Percentiles rank a stretch among this genome's conserved stretches.
These are phyloP conservation scores for Cercospora citrullina DNA, from an alignment of 2,329 filamentous ascomycete species.

Conservation along the genomic window DNA sequence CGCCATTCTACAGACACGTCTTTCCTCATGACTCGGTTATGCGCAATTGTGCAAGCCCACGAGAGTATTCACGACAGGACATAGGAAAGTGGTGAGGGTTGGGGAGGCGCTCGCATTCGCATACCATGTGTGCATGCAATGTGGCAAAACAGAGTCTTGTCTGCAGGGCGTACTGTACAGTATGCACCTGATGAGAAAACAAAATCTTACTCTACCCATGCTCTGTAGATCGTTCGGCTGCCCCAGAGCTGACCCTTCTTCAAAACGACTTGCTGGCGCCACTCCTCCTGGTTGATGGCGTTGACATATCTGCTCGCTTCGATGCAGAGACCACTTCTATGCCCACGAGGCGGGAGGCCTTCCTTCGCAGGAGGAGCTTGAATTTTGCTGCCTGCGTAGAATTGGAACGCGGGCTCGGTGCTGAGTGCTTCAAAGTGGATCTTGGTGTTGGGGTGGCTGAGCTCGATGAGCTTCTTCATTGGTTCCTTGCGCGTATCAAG, in stretches of 20 bases:
- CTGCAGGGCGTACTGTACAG: neutral
- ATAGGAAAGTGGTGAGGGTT: neutral
- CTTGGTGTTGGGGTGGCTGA: conserved; percentile 70
- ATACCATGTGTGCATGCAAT: neutral
- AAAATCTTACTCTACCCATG: conserved; percentile 64
- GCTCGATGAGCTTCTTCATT: conserved; percentile 66
- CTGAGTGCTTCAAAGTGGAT: conserved; percentile 84
- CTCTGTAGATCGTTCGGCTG: conserved; percentile 76
- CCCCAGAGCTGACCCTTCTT: conserved; percentile 86
- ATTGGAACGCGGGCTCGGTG: conserved; percentile 95
- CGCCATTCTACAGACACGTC: neutral
- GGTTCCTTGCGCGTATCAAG: conserved; percentile 57
- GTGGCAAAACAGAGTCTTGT: neutral
- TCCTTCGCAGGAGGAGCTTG: conserved; percentile 65
- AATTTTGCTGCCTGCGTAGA: conserved; percentile 88
- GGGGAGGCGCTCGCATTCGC: neutral
- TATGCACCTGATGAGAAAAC: neutral
- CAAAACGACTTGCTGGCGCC: conserved; percentile 74
- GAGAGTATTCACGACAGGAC: neutral
- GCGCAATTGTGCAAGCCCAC: neutral
- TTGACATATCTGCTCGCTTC: conserved; percentile 92
- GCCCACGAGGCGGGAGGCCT: conserved; percentile 61
- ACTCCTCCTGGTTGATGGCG: conserved; percentile 76
- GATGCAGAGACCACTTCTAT: conserved; percentile 80
- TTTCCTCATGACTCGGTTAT: neutral